Evolutionary conservation across 805 yeast species (phyloP).

Genomic region (Starmerella sirachaensis): DNA sequence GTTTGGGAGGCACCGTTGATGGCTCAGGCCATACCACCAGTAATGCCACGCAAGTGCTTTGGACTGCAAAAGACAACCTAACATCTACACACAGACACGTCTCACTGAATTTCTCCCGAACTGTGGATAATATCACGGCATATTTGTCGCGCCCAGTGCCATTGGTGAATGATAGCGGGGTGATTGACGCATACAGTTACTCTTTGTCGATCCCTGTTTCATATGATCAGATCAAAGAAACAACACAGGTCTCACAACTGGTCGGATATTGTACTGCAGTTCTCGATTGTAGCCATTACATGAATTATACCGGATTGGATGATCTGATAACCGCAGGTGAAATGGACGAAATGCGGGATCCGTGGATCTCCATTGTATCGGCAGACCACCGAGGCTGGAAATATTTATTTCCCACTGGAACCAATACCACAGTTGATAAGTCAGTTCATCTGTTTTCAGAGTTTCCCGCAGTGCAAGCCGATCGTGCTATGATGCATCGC

Average conservation of each 20-base stretch:
- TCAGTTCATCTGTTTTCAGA: conserved; percentile 5
- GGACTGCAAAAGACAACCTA: too few relatives aligned
- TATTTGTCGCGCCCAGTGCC: conserved; percentile 13
- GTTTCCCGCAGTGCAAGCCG: conserved; percentile 18
- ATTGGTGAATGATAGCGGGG: conserved; percentile 1
- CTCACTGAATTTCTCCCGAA: neutral
- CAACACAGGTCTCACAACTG: conserved; percentile 7
- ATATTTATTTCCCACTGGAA: conserved; percentile 9
- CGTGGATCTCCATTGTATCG: conserved; percentile 2
- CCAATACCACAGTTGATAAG: neutral
- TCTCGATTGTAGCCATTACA: conserved; percentile 11
- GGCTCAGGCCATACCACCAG: too few relatives aligned
- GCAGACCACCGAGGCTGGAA: conserved; percentile 7
- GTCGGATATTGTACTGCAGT: conserved; percentile 20
- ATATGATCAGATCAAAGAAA: neutral
- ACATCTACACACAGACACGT: too few relatives aligned
- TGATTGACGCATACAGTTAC: conserved; percentile 10
- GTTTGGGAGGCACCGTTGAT: too few relatives aligned
- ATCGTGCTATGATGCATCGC: conserved; percentile 1
- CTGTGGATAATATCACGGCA: conserved; percentile 4
- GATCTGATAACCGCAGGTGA: conserved; percentile 1
- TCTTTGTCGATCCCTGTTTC: conserved; percentile 11
- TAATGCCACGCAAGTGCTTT: neutral
- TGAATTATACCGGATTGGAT: conserved; percentile 3
- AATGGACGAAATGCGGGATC: neutral